These are phyloP conservation scores for Meripilus lineatus DNA, from an alignment of 1,284 basidiomycete species.

Conservation along the genomic window DNA sequence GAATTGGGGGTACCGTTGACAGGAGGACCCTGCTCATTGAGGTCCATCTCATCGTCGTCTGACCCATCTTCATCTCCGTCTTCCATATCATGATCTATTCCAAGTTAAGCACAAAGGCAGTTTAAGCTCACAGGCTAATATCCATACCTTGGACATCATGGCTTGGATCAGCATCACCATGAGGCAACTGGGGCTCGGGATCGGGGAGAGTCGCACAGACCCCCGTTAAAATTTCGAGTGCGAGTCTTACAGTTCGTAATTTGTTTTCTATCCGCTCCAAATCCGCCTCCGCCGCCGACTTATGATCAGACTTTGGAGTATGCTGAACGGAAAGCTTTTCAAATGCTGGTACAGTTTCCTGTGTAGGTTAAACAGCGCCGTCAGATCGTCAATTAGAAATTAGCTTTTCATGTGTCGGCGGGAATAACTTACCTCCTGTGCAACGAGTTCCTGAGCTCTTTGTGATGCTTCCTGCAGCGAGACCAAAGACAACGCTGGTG, in stretches of 20 bases:
- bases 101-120: conserved; percentile 15
- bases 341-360: conserved; percentile 47
- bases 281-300: conserved; percentile 58
- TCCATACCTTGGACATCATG: no score
- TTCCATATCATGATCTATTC: conserved; percentile 14
- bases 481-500: conserved; percentile 61
- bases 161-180: conserved; percentile 35
- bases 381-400: conserved; percentile 5
- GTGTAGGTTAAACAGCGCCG: conserved; percentile 10
- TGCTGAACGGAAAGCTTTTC: conserved; percentile 57
- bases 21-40: conserved; percentile 13
- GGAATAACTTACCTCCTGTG: conserved; percentile 41
- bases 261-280: conserved; percentile 72
- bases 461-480: conserved; percentile 52
- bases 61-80: conserved; percentile 23
- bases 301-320: conserved; percentile 69
- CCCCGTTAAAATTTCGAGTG: conserved; percentile 82
- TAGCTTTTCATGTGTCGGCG: neutral
- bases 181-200: conserved; percentile 38
- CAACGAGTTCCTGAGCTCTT: conserved; percentile 50
- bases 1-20: conserved; percentile 16
- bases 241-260: conserved; percentile 71
- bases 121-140: no score
- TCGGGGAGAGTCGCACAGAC: conserved; percentile 87
- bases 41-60: conserved; percentile 29